Percentiles rank a stretch among this genome's conserved stretches.
Evolutionary conservation across 345 rosid species (phyloP).

Genomic region (Eucalyptus polyanthemos): DNA sequence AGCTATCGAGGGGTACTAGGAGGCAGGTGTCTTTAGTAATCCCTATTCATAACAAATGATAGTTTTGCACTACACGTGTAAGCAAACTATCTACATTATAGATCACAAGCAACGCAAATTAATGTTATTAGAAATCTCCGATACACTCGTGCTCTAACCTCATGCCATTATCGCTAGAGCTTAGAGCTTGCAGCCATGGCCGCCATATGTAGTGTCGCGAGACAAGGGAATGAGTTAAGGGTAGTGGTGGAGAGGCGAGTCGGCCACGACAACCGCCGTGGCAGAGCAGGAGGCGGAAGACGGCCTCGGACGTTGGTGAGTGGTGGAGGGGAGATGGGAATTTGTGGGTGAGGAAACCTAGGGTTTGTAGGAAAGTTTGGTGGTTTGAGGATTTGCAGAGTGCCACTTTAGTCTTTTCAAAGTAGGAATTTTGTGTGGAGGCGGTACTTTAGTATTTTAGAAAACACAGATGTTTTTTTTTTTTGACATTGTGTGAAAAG

Average conservation of each 20-base stretch:
- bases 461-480: background rate
- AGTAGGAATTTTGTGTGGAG: background rate
- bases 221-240: background rate
- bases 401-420: background rate
- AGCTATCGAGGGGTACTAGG: background rate
- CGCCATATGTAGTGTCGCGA: background rate
- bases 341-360: background rate
- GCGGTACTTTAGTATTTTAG: background rate
- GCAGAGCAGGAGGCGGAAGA: background rate
- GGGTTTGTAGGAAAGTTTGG: background rate
- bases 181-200: background rate
- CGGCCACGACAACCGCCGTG: background rate
- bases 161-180: background rate
- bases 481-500: background rate
- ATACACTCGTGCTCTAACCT: background rate
- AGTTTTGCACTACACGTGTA: background rate
- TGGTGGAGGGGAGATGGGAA: background rate
- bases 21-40: background rate
- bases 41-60: background rate
- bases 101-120: background rate
- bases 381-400: background rate
- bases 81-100: background rate
- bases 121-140: background rate
- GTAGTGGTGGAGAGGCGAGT: background rate
- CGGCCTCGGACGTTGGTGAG: background rate